Conservation (phyloP, 257 asterid species). For the Agastache rugosa region DNA sequence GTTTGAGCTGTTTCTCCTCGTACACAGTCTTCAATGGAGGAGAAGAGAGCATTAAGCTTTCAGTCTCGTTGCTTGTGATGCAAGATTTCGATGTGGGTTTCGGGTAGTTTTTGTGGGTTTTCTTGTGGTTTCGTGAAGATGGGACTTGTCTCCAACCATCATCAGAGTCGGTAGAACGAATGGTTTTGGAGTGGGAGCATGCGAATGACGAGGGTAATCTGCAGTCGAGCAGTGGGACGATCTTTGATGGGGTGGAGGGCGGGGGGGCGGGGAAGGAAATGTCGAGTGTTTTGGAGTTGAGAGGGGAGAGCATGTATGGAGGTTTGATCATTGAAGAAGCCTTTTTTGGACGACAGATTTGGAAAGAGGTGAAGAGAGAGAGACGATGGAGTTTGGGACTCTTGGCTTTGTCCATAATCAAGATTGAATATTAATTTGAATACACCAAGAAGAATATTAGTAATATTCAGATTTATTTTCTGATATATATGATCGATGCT, state of each 20-base stretch:
- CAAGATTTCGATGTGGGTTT: background rate
- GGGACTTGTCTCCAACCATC: background rate
- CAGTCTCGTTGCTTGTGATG: slow-evolving; percentile 35
- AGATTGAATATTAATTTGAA: background rate
- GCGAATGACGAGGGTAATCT: background rate
- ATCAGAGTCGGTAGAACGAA: background rate
- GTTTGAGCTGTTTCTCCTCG: slow-evolving; percentile 25
- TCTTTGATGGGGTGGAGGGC: slow-evolving; percentile 40
- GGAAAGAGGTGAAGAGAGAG: slow-evolving; percentile 45
- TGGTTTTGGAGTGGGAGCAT: background rate
- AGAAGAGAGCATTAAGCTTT: slow-evolving; percentile 47
- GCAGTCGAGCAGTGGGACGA: slow-evolving; percentile 32
- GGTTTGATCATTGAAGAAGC: slow-evolving; percentile 43
- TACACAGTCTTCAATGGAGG: slow-evolving; percentile 19
- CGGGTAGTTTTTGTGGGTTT: background rate
- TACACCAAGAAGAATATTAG: background rate
- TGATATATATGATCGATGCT: background rate
- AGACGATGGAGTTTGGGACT: slow-evolving; percentile 34
- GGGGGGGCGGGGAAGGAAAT: slow-evolving; percentile 51
- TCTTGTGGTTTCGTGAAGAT: slow-evolving; percentile 32
- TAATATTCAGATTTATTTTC: background rate
- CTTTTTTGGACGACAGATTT: slow-evolving; percentile 50
- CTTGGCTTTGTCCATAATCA: slow-evolving; percentile 36
- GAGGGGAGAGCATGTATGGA: slow-evolving; percentile 35
- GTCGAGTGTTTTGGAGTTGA: slow-evolving; percentile 45